A percentile compares a stretch with the other conserved stretches of the same genome.
These are phyloP conservation scores for Fraxinus greggii DNA, from an alignment of 305 asterid species.

Conservation along the genomic window DNA sequence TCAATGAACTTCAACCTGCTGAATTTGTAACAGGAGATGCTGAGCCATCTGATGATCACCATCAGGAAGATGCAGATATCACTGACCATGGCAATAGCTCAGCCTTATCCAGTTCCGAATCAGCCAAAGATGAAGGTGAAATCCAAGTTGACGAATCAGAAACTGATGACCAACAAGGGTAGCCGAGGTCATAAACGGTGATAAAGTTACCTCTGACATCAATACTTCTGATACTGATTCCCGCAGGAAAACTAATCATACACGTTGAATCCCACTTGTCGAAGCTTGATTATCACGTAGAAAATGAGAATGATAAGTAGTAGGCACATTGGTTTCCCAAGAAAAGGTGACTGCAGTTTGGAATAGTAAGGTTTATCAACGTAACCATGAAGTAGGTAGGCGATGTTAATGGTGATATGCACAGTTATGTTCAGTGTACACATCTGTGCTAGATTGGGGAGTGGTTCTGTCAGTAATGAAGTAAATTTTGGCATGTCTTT, in stretches of 20 bases:
- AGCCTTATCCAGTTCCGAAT: not conserved
- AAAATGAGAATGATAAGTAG: not conserved
- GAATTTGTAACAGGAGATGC: constrained; percentile 25
- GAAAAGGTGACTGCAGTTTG: not conserved
- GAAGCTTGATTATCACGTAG: constrained; percentile 16
- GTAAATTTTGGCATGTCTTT: not conserved
- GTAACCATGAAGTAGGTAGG: not conserved
- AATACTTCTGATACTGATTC: constrained; percentile 19
- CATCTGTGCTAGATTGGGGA: not conserved
- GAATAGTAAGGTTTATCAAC: not conserved
- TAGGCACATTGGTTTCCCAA: constrained; percentile 2
- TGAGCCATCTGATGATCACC: constrained; percentile 30
- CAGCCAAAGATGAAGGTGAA: not conserved
- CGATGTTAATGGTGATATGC: not conserved
- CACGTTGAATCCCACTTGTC: not conserved
- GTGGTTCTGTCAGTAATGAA: not conserved
- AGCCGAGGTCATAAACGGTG: constrained; percentile 18
- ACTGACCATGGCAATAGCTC: not conserved
- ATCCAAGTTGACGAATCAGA: not conserved
- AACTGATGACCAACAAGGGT: constrained; percentile 18
- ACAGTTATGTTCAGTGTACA: not conserved
- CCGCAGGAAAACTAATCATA: not conserved
- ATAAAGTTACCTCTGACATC: constrained; percentile 19
- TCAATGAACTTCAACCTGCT: constrained; percentile 24
- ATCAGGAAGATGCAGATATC: constrained; percentile 17